These are phyloP conservation scores for Harrya chromipes DNA, from an alignment of 768 basidiomycete genomes.

Conservation along the genomic window DNA sequence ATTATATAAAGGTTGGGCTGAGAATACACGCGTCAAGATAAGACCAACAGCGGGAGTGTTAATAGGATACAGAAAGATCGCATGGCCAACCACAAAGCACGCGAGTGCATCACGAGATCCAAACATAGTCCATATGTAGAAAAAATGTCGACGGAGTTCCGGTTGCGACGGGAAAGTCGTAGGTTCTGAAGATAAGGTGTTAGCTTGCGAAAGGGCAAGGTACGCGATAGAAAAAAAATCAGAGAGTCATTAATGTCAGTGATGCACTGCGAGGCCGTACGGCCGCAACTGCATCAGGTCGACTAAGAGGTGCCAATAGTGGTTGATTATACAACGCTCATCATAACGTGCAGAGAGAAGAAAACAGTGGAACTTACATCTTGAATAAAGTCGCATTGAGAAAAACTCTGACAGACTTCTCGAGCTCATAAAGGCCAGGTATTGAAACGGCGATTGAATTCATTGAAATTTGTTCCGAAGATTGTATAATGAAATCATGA, in stretches of 20 bases:
- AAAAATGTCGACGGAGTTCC: neutral
- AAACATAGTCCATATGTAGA: neutral
- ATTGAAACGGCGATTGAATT: constrained; percentile 22
- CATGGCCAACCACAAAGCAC: neutral
- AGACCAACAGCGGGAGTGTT: neutral
- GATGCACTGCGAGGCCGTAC: constrained; percentile 43
- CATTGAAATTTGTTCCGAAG: too few relatives aligned
- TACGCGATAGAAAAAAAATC: constrained; percentile 27
- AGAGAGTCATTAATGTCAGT: constrained; percentile 77
- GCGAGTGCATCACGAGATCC: constrained; percentile 2
- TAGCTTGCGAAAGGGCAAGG: constrained; percentile 11
- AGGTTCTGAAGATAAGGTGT: constrained; percentile 15
- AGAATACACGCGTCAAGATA: constrained; percentile 4
- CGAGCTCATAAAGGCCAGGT: neutral
- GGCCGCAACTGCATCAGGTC: constrained; percentile 51
- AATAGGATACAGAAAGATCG: neutral
- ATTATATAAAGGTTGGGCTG: constrained; percentile 7
- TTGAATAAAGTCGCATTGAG: neutral
- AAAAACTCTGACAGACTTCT: neutral
- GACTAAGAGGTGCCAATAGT: constrained; percentile 91
- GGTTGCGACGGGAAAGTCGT: neutral
- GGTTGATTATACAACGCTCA: constrained; percentile 78
- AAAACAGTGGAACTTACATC: constrained; percentile 18
- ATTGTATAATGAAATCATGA: too few relatives aligned
- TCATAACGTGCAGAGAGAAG: constrained; percentile 40